Evolutionary conservation across 768 basidiomycete species (phyloP).

Genomic region (Tricholoma saponaceum): DNA sequence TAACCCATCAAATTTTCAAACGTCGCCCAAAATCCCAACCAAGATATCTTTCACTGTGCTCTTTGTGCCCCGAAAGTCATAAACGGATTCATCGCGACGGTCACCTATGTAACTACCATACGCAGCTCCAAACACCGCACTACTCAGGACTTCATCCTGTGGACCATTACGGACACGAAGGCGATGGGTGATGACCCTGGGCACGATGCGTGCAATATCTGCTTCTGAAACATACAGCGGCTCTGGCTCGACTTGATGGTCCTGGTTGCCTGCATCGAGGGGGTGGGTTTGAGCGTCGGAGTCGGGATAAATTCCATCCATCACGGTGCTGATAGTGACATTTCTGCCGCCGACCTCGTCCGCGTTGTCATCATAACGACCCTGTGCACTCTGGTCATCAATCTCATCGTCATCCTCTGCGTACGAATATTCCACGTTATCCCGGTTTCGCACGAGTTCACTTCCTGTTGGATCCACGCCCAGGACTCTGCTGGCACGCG

Average conservation of each 20-base stretch:
- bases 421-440: background rate
- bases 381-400: background rate
- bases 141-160: conserved; percentile 64
- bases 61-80: conserved; percentile 17
- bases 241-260: conserved; percentile 9
- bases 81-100: conserved; percentile 1
- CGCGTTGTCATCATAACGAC: conserved; percentile 9
- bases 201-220: conserved; percentile 71
- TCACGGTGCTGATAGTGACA: conserved; percentile 5
- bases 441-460: conserved; percentile 33
- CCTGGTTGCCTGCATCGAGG: background rate
- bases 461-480: conserved; percentile 58
- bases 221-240: conserved; percentile 66
- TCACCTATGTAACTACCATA: conserved; percentile 24
- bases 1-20: conserved; percentile 22
- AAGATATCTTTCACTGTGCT: conserved; percentile 64
- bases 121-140: conserved; percentile 56
- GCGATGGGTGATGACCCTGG: conserved; percentile 71
- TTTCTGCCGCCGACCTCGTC: conserved; percentile 14
- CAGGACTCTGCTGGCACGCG: conserved; percentile 63
- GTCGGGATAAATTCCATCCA: conserved; percentile 9
- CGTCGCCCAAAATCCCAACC: conserved; percentile 52
- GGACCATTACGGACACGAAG: conserved; percentile 67
- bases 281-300: background rate
- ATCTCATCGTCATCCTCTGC: conserved; percentile 5